Percentiles rank a stretch among this genome's conserved stretches.
phyloP scores from a whole-genome alignment of 495 filamentous ascomycete species.

The Haplographium delicatum region DNA sequence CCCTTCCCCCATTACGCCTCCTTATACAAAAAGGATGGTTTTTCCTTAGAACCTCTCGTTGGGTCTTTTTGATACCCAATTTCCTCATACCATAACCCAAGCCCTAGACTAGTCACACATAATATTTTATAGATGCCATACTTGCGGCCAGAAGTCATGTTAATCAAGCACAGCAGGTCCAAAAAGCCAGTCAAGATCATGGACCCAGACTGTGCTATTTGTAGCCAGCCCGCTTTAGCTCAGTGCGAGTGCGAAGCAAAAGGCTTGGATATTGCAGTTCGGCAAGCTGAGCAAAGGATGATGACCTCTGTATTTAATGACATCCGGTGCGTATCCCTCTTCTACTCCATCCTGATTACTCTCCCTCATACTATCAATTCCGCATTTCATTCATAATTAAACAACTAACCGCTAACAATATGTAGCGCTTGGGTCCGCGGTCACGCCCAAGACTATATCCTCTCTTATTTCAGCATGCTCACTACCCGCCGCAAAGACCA shows the following conservation, averaged over 20 bases:
- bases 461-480: conserved; percentile 59
- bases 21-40: conserved; percentile 15
- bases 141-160: conserved; percentile 19
- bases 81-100: conserved; percentile 5
- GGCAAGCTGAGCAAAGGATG: conserved; percentile 59
- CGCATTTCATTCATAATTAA: conserved; percentile 9
- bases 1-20: background rate
- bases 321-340: conserved; percentile 49
- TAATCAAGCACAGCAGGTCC: conserved; percentile 21
- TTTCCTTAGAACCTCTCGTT: conserved; percentile 17
- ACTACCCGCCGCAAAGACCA: conserved; percentile 53
- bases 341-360: too few relatives aligned
- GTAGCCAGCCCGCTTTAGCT: conserved; percentile 54
- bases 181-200: conserved; percentile 26
- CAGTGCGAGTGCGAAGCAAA: conserved; percentile 67
- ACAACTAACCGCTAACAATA: conserved; percentile 34
- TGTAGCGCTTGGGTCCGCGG: conserved; percentile 54
- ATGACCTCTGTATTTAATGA: conserved; percentile 57
- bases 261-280: conserved; percentile 58
- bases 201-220: conserved; percentile 70
- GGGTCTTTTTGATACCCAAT: conserved; percentile 3
- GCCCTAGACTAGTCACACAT: conserved; percentile 12
- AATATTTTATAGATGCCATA: conserved; percentile 14
- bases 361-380: background rate
- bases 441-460: conserved; percentile 64